Base-by-base conservation (phyloP, 2,329 filamentous ascomycete genomes). In the Sporothrix phasma region DNA sequence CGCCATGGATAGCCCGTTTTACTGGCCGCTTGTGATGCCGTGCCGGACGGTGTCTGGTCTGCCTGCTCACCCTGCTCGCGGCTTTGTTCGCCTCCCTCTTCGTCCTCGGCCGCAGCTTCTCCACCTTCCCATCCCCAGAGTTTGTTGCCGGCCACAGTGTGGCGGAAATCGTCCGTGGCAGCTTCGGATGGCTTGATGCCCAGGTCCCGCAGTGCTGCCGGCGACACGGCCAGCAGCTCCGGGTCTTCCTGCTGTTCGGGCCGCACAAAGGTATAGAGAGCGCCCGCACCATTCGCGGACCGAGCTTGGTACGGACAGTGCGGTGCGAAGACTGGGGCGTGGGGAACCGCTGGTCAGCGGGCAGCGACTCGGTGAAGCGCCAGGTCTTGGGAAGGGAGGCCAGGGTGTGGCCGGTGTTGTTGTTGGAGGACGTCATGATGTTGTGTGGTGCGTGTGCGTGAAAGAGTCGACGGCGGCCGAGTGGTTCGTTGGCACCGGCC, bases 1-100 rank as follows among this genome's bases (percentile, higher is more conserved):
- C 37, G 94, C 92, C 94, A 99, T 0, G 94, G 93, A 73, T 99
- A 99, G 49, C 94, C 86, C 22, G 89, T 88, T 65, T 85, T 51
- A 34, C 43, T 43, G 5, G 62, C 8, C 39, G 15, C 19, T 5
- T 43, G 34, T 31, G 56, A 26, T 29, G 34, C 3, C 19, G 11
- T 24, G 78, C 26, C 77, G 73, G 68, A 79, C 6, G 47, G 13
- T 22, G 31, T 7, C 39, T 81, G 49, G 11, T n/a, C 8, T 15
- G n/a, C 29, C 17, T 56, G 51, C 15, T 56, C 41, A 26, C 49
- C 2, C 11, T 43, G 19, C 24, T 37, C 34, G 29, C 49, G 34
- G 34, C 34, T 37, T 13, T 37, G 34, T 19, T 15, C 43, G n/a
- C 62, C 24, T 31, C 29, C 49, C n/a, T 49, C 26, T 11, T 51